phyloP scores from a whole-genome alignment of 768 basidiomycete genomes.

The Termitomyces titanicus region DNA sequence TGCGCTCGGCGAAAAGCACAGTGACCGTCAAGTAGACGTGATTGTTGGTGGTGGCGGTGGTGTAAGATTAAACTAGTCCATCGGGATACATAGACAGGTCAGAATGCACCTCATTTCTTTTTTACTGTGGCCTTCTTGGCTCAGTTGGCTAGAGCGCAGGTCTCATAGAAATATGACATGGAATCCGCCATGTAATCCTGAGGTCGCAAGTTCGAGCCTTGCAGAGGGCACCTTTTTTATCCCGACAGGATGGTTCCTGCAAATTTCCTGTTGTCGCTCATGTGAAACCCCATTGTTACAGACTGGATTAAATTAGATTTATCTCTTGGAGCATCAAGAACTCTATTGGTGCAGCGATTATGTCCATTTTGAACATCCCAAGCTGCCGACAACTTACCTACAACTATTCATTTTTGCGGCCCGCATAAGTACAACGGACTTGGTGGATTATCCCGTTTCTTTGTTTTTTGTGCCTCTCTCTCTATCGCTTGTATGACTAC shows the following conservation, averaged over 20 bases:
- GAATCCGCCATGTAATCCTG: conserved; percentile 36
- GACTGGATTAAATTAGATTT: too few species aligned
- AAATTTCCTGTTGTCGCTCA: too few species aligned
- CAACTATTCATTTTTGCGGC: not conserved
- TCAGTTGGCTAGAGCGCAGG: conserved; percentile 31
- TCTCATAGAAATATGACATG: conserved; percentile 26
- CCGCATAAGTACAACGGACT: too few species aligned
- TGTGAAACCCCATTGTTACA: too few species aligned
- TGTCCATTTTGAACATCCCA: too few species aligned
- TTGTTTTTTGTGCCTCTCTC: too few species aligned
- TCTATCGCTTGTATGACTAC: too few species aligned
- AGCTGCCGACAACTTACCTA: too few species aligned
- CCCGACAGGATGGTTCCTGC: too few species aligned
- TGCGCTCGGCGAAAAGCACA: not conserved
- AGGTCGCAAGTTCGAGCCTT: conserved; percentile 63
- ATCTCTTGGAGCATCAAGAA: not conserved
- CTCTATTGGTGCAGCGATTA: too few species aligned
- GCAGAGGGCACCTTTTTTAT: conserved; percentile 37
- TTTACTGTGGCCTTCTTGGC: conserved; percentile 22
- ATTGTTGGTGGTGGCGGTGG: not conserved
- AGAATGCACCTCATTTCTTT: not conserved
- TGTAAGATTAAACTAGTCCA: not conserved
- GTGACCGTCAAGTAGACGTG: not conserved
- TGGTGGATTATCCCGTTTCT: too few species aligned
- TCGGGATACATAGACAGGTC: too few species aligned